These are phyloP conservation scores for Pestalotiopsis fici DNA, from an alignment of 2,329 filamentous ascomycete species.

Conservation along the genomic window DNA sequence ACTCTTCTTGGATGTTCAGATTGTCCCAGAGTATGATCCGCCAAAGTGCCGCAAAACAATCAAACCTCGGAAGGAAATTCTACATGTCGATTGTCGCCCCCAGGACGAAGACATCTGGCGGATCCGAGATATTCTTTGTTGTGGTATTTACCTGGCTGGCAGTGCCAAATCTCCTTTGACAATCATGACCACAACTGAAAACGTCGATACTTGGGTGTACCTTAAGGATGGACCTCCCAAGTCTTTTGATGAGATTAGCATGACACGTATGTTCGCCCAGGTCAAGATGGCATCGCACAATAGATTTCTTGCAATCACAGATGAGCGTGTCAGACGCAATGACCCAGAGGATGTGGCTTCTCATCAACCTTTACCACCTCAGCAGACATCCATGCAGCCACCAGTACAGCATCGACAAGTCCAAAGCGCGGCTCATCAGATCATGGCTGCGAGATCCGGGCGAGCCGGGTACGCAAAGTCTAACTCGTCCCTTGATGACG, in stretches of 20 bases:
- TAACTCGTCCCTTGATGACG: slow-evolving; percentile 12
- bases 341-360: background rate
- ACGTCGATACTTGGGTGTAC: slow-evolving; percentile 25
- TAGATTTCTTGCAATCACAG: slow-evolving; percentile 6
- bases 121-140: slow-evolving; percentile 49
- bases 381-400: background rate
- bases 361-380: background rate
- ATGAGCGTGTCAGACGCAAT: slow-evolving; percentile 14
- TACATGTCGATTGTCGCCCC: slow-evolving; percentile 29
- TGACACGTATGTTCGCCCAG: slow-evolving; percentile 1
- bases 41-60: slow-evolving; percentile 36
- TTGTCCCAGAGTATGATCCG: slow-evolving; percentile 11
- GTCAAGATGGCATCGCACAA: slow-evolving; percentile 5
- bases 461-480: background rate
- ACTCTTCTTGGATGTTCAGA: slow-evolving; percentile 25
- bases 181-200: slow-evolving; percentile 13
- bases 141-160: slow-evolving; percentile 48
- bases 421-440: background rate
- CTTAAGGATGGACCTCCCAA: slow-evolving; percentile 16
- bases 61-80: slow-evolving; percentile 39
- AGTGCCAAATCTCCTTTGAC: slow-evolving; percentile 41
- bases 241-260: background rate
- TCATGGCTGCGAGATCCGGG: background rate
- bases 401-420: background rate
- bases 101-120: slow-evolving; percentile 44